Evolutionary conservation across 495 filamentous ascomycete species (phyloP).

Genomic region (Trypethelium eluteriae): DNA sequence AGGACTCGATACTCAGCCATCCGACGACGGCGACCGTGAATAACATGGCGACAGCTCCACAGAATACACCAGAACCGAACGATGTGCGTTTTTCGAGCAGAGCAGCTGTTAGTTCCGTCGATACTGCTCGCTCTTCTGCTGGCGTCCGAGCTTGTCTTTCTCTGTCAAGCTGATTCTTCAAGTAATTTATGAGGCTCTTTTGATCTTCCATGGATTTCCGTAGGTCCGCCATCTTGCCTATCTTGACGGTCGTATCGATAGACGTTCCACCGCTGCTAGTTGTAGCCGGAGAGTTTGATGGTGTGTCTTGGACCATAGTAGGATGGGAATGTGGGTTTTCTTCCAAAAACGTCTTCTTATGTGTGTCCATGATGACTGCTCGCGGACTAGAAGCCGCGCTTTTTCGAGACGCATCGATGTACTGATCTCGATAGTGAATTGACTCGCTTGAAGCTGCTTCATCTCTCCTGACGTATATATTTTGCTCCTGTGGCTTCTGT

Average conservation of each 20-base stretch:
- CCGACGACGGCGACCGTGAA: too few species aligned
- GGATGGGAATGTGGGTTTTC: too few species aligned
- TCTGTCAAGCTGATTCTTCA: background rate
- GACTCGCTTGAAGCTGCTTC: background rate
- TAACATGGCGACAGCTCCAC: too few species aligned
- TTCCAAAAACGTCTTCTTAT: background rate
- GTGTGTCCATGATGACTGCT: background rate
- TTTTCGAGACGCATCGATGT: background rate
- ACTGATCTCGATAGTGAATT: too few species aligned
- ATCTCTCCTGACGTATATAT: background rate
- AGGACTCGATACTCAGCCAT: too few species aligned
- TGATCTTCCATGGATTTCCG: background rate
- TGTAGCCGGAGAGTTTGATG: too few species aligned
- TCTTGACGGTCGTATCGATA: too few species aligned
- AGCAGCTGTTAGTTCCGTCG: background rate
- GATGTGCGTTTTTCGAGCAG: background rate
- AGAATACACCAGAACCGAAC: too few species aligned
- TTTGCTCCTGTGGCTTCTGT: background rate
- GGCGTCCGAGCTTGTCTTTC: background rate
- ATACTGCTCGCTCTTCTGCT: too few species aligned
- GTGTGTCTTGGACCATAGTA: too few species aligned
- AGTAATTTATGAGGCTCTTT: background rate
- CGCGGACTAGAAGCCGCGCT: background rate
- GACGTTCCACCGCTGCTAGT: background rate
- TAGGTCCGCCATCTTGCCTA: too few species aligned